Conservation (phyloP, 441 rosid species). For the Gossypium gossypioides region DNA sequence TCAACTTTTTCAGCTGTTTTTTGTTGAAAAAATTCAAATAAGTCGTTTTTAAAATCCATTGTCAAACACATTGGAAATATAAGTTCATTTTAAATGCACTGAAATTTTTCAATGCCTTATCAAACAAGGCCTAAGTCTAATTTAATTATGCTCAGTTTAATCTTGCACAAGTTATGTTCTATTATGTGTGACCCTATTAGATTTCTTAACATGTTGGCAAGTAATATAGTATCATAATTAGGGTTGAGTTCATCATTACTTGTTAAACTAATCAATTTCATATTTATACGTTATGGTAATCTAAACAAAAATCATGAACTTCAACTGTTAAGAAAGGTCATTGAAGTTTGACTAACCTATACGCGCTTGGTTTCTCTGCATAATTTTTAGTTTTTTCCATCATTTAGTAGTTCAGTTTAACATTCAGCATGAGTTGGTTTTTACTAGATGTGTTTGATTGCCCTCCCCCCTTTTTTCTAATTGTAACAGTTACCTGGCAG, state of each 20-base stretch:
- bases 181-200: neutral
- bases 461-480: neutral
- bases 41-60: too few relatives aligned
- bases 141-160: neutral
- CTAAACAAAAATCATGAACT: neutral
- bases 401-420: neutral
- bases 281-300: neutral
- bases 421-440: neutral
- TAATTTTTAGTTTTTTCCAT: neutral
- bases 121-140: neutral
- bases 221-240: neutral
- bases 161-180: neutral
- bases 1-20: too few relatives aligned
- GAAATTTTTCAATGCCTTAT: too few relatives aligned
- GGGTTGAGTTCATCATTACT: neutral
- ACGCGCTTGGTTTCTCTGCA: neutral
- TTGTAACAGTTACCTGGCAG: slow-evolving; percentile 49
- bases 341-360: neutral
- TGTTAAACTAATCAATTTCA: neutral
- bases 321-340: neutral
- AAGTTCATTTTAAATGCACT: too few relatives aligned
- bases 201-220: neutral
- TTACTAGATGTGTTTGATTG: neutral
- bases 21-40: too few relatives aligned
- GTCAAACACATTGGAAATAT: too few relatives aligned